Percentiles rank a stretch among this genome's conserved stretches.
These are phyloP conservation scores for Pulveroboletus sp. DNA, from an alignment of 768 basidiomycete species.

Conservation along the genomic window DNA sequence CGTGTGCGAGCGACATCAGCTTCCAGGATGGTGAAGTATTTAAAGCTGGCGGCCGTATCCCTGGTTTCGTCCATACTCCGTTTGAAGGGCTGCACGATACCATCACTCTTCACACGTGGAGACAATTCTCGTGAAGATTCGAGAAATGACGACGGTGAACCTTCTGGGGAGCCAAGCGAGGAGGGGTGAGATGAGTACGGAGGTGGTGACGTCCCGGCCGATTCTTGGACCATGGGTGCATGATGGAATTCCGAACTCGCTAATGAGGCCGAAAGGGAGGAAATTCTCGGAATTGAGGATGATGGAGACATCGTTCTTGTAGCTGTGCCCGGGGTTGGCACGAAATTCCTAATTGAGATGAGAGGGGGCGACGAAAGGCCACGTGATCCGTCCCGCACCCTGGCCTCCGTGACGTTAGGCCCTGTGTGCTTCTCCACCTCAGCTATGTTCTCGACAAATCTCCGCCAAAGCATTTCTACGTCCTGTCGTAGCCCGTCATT, in stretches of 20 bases:
- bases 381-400: slow-evolving; percentile 18
- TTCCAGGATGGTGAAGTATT: slow-evolving; percentile 42
- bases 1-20: slow-evolving; percentile 33
- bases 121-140: slow-evolving; percentile 16
- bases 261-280: slow-evolving; percentile 69
- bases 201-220: slow-evolving; percentile 27
- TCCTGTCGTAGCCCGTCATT: slow-evolving; percentile 52
- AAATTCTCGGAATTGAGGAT: slow-evolving; percentile 40
- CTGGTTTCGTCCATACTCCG: slow-evolving; percentile 45
- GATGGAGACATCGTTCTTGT: slow-evolving; percentile 36
- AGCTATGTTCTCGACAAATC: slow-evolving; percentile 46
- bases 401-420: slow-evolving; percentile 12
- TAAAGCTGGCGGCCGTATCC: slow-evolving; percentile 45
- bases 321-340: slow-evolving; percentile 40
- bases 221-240: slow-evolving; percentile 34
- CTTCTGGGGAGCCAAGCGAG: slow-evolving; percentile 26
- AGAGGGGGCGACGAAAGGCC: slow-evolving; percentile 26
- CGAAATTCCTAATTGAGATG: slow-evolving; percentile 50
- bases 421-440: slow-evolving; percentile 39
- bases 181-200: slow-evolving; percentile 35
- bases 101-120: slow-evolving; percentile 25
- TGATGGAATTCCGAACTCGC: slow-evolving; percentile 55
- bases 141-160: slow-evolving; percentile 17
- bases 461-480: slow-evolving; percentile 61
- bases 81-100: slow-evolving; percentile 33